Conservation (phyloP, 2,329 filamentous ascomycete genomes). For the Thyridium curvatum region DNA sequence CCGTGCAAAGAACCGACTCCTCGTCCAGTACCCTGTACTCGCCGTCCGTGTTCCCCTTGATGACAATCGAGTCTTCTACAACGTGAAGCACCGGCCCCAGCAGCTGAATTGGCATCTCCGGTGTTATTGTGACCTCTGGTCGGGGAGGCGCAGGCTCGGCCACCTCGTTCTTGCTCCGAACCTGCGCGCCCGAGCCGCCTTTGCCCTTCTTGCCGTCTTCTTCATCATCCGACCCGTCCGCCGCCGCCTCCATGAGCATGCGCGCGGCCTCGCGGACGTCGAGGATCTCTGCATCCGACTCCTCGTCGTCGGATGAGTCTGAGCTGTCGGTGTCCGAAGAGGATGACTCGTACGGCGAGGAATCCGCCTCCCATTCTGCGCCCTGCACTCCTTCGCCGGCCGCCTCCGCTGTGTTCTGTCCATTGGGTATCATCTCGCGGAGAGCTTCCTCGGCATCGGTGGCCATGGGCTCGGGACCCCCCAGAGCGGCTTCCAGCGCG, state of each 20-base stretch:
- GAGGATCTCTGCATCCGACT: slow-evolving; percentile 61
- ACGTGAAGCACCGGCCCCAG: slow-evolving; percentile 71
- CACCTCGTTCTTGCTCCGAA: slow-evolving; percentile 80
- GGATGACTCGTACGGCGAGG: slow-evolving; percentile 67
- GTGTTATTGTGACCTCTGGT: slow-evolving; percentile 71
- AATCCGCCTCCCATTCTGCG: slow-evolving; percentile 76
- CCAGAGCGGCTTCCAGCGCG: slow-evolving; percentile 37
- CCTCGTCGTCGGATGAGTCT: slow-evolving; percentile 51
- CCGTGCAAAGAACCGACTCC: slow-evolving; percentile 76
- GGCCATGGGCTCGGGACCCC: slow-evolving; percentile 21
- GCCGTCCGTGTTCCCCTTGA: slow-evolving; percentile 72
- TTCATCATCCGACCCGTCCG: slow-evolving; percentile 47
- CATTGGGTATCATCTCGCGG: too few relatives aligned
- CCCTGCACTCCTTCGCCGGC: background rate
- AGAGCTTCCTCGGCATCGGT: slow-evolving; percentile 1
- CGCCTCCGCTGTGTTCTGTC: background rate
- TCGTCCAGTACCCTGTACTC: slow-evolving; percentile 80
- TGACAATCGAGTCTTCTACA: slow-evolving; percentile 71
- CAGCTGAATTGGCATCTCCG: slow-evolving; percentile 69
- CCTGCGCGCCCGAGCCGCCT: slow-evolving; percentile 18
- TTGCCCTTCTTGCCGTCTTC: slow-evolving; percentile 19
- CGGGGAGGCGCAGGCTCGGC: slow-evolving; percentile 59
- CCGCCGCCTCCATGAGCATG: slow-evolving; percentile 78
- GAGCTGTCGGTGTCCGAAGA: slow-evolving; percentile 48
- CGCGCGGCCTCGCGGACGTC: slow-evolving; percentile 77